phyloP scores from a whole-genome alignment of 192 early-diverging fungal species.

The Cetraspora pellucida region DNA sequence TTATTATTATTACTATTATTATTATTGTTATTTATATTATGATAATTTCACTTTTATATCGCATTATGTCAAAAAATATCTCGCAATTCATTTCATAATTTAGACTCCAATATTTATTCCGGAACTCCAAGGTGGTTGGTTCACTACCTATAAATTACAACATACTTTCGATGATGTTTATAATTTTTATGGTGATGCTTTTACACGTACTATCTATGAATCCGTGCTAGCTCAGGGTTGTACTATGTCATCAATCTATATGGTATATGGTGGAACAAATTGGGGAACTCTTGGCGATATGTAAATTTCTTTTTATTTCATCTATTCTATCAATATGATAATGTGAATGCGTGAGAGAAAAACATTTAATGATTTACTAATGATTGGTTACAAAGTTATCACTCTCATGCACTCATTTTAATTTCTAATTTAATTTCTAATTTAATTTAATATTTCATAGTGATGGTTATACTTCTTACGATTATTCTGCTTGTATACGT shows the following conservation, averaged over 20 bases:
- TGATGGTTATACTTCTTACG: constrained; percentile 78
- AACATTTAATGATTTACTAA: too few species aligned
- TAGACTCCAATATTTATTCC: constrained; percentile 74
- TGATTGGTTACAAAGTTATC: too few species aligned
- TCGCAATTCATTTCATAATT: not conserved
- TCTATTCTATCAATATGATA: too few species aligned
- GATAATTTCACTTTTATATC: not conserved
- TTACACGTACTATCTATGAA: constrained; percentile 65
- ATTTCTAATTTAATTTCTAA: constrained; percentile 5
- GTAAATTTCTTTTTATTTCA: constrained; percentile 43
- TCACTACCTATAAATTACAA: constrained; percentile 67
- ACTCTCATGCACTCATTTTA: not conserved
- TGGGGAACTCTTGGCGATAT: constrained; percentile 74
- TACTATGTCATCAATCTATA: constrained; percentile 68
- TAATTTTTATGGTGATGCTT: constrained; percentile 69
- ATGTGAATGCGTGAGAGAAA: too few species aligned
- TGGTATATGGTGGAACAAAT: constrained; percentile 79
- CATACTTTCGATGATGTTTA: constrained; percentile 71
- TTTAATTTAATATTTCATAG: constrained; percentile 37
- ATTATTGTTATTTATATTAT: not conserved
- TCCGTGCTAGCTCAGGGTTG: constrained; percentile 65
- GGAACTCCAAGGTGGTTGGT: constrained; percentile 82
- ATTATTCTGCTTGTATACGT: constrained; percentile 76
- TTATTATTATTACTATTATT: not conserved
- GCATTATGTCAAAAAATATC: not conserved